phyloP scores from a whole-genome alignment of 352 stramenopile species.

The Phytophthora cactorum region DNA sequence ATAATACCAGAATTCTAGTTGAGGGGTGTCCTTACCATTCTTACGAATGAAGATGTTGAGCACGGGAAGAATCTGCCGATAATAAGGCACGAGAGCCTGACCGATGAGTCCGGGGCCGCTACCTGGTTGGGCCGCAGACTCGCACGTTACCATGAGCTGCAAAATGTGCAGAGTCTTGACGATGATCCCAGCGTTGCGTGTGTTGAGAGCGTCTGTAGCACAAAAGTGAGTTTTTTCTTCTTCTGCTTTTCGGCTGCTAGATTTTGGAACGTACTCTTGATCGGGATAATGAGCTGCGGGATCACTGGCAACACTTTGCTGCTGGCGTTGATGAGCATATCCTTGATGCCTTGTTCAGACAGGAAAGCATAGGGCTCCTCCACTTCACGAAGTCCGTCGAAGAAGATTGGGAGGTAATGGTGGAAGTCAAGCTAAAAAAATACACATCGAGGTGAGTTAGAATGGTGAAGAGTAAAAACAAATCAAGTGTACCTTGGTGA shows the following conservation, averaged over 20 bases:
- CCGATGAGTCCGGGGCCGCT: constrained; percentile 92
- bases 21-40: constrained; percentile 66
- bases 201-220: constrained; percentile 90
- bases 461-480: not conserved
- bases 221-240: constrained; percentile 1
- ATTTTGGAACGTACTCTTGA: constrained; percentile 88
- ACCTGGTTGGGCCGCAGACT: constrained; percentile 79
- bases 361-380: constrained; percentile 97
- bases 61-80: constrained; percentile 96
- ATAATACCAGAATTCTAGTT: not conserved
- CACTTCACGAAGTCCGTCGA: constrained; percentile 96
- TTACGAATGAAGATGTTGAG: constrained; percentile 98
- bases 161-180: constrained; percentile 98
- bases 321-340: constrained; percentile 96
- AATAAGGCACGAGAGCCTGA: constrained; percentile 97
- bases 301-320: constrained; percentile 97
- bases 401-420: constrained; percentile 99
- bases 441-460: not conserved
- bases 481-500: constrained; percentile 76
- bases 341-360: constrained; percentile 95
- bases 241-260: not conserved
- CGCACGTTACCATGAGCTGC: constrained; percentile 95
- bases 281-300: constrained; percentile 97
- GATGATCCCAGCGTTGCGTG: constrained; percentile 93
- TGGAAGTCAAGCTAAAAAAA: constrained; percentile 95